Evolutionary conservation across 2,329 filamentous ascomycete genomes (phyloP).

Genomic region (Diaporthe sp.): DNA sequence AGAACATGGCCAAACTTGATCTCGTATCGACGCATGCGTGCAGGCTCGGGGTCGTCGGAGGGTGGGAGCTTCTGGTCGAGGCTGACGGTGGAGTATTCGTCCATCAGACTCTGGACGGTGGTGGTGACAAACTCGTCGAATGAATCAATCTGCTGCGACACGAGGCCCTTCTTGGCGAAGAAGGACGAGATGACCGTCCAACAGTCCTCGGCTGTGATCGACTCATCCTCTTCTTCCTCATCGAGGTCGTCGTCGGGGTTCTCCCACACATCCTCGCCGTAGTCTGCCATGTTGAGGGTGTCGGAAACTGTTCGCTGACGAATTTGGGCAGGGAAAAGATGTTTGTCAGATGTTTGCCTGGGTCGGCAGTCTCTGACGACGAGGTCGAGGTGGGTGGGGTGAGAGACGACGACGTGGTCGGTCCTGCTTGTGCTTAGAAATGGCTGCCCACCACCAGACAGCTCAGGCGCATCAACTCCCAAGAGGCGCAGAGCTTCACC

Average conservation of each 20-base stretch:
- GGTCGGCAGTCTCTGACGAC: background rate
- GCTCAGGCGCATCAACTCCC: constrained; percentile 41
- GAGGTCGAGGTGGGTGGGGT: background rate
- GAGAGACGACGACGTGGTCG: background rate
- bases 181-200: constrained; percentile 98
- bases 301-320: background rate
- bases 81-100: constrained; percentile 92
- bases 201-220: constrained; percentile 96
- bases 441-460: constrained; percentile 39
- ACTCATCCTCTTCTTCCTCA: constrained; percentile 75
- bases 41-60: constrained; percentile 79
- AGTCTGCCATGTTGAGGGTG: constrained; percentile 64
- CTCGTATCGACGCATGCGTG: constrained; percentile 92
- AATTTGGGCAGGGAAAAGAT: background rate
- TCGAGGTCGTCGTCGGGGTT: constrained; percentile 70
- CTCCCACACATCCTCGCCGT: constrained; percentile 64
- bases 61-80: constrained; percentile 92
- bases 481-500: constrained; percentile 36
- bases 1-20: constrained; percentile 94
- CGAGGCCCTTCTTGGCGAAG: constrained; percentile 95
- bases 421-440: constrained; percentile 40
- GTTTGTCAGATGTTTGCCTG: background rate
- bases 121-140: constrained; percentile 97
- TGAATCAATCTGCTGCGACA: constrained; percentile 97
- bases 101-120: constrained; percentile 94